Base-by-base conservation (phyloP, 345 rosid genomes). In the Noccaea caerulescens region DNA sequence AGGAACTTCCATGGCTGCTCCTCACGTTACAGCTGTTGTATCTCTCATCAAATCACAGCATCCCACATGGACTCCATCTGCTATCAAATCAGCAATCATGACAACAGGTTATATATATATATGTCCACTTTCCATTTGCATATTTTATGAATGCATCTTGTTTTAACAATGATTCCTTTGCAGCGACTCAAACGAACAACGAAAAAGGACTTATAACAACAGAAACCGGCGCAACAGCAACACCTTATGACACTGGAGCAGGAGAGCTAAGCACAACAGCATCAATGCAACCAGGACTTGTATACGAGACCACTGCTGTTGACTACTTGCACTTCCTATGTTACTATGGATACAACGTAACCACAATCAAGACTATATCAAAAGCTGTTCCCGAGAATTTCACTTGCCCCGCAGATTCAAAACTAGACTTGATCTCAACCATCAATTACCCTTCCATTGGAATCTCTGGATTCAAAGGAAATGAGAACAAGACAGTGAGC, bases 1-100 rank as follows among this genome's bases (percentile, higher is more conserved):
- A 3, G 98, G 97, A 73, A 87, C 95, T 61, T 90, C 98, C 69
- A 87, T 90, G 95, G 72, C 98, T 10, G 83, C 92, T 71, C 96
- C 94, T 4, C 96, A 91, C 5, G 91, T 88, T 45, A 77, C 96
- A 4, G 97, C 85, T 33, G 68, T 87, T 47, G 92, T 84, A 27
- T 87, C 91, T 0, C 60, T 71, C 1, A 76, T 90, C 23, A 90
- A 90, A 80, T 79, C 86, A 36, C 82, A 41, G 20, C 77, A 87
- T 65, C 94, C 89, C 6, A 71, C 80, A 0, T 88, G 87, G 86
- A 53, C 80, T 36, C 87, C 96, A 23, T 82, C 97, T 1, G 90
- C 87, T 1, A 78, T 90, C 72, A 84, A 52, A 82, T 87, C 98
- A 8, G 98, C 94, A 70, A 86, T 88, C 33, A 82, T 87, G 94